Evolutionary conservation across 2,329 filamentous ascomycete species (phyloP), one percentile per base, ranked within the genome.

Genomic region (Apiospora malaysiana): DNA sequence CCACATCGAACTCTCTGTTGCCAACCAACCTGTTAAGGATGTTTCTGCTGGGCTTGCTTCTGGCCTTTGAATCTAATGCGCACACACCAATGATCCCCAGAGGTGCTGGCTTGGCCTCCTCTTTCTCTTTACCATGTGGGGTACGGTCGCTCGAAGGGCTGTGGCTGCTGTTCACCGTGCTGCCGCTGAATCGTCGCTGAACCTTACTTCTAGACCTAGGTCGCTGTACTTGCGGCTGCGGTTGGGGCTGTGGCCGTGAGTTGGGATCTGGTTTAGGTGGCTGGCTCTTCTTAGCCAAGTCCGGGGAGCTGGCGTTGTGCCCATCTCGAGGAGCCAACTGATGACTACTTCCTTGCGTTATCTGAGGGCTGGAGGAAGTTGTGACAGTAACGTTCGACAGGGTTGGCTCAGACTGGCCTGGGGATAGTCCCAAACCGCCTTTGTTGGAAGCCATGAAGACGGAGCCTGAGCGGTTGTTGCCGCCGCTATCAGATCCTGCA

Each of bases 1-100:
- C 92, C 32, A 98, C 95, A 77, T 99, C 95, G 78, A 99, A 98
- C 76, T 98, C 95, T 68, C 92, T 90, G 75, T 97, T 95, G 45
- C 93, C 90, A 74, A 98, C 95, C 25, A 99, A 87, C 68, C 95
- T 90, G 78, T 97, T 98, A 72, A 99, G 84, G 75, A 99, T 99
- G 78, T 97, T 98, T 75, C 97, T 89, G 79, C 95, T 98, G 1
- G 96, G 96, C 82, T 98, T 98, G 86, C 95, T 98, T 77, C 96
- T 90, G 46, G 96, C 96, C 84, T 99, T 99, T 76, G 95, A 89
- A 83, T 99, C 96, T 71, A 99, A 86, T 27, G 96, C 97, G 81
- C 96, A 99, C 12, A 99, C 94, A 69, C 96, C 96, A 78, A 99
- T 97, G 67, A 91, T 86, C 59, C 90, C 90, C 80, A 85, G 88